A percentile compares a stretch with the other conserved stretches of the same genome.
Conservation (phyloP, 202 grass and related monocot genomes). For the Zizania palustris region DNA sequence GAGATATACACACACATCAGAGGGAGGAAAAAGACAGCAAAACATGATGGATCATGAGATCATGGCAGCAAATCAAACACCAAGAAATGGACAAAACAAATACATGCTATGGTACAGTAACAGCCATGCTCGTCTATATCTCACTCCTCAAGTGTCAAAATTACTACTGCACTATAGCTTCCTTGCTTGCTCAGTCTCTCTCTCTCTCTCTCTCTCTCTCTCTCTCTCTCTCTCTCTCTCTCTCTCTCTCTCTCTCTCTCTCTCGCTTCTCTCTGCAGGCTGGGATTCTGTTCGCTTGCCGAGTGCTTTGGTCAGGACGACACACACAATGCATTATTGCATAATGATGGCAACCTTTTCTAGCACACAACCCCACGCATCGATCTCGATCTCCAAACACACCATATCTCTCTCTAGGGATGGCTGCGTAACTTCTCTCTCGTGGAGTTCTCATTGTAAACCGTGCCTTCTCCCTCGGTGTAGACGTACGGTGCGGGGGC, state of each 20-base stretch:
- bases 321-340: slow-evolving; percentile 67
- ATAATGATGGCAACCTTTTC: slow-evolving; percentile 77
- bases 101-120: not conserved
- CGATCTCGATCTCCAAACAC: slow-evolving; percentile 9
- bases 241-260: not conserved
- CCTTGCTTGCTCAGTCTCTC: not conserved
- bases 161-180: slow-evolving; percentile 1
- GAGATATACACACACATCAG: not conserved
- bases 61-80: slow-evolving; percentile 11
- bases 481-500: not conserved
- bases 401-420: slow-evolving; percentile 45
- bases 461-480: not conserved
- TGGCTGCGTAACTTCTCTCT: slow-evolving; percentile 40
- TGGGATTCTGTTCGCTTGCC: not conserved
- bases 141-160: not conserved
- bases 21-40: slow-evolving; percentile 18
- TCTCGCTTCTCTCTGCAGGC: not conserved
- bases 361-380: slow-evolving; percentile 10
- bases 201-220: not conserved
- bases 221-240: not conserved
- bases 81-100: slow-evolving; percentile 34
- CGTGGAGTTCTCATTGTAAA: slow-evolving; percentile 30
- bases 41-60: not conserved
- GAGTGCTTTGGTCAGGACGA: slow-evolving; percentile 12
- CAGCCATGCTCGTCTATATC: too few species aligned